Base-by-base conservation (phyloP, 176 grass and related monocot species). In the Avena insularis region DNA sequence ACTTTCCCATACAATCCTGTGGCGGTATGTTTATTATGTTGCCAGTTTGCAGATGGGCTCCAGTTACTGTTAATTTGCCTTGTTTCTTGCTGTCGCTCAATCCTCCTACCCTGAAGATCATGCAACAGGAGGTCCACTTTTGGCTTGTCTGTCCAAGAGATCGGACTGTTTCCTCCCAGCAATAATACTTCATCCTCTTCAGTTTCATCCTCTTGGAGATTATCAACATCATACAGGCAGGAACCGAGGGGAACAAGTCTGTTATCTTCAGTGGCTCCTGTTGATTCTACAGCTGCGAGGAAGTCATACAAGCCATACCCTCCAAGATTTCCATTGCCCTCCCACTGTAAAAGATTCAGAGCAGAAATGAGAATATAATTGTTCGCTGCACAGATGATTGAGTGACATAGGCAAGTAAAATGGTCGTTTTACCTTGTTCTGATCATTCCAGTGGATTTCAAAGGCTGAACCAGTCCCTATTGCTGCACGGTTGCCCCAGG, bases 391-490 rank as follows among this genome's bases (percentile, higher is more conserved):
- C 55, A 87, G 6, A 83, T 72, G 49, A 6, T 43, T 7, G 6
- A 62, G 55, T 53, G 17, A 73, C 8, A 75, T 74, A 56, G 4
- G 71, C 49, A 73, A 5, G 87, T 54, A 12, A 78, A 89, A 80
- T 89, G 45, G 25, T 58, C 0, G 13, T 14, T 21, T 1, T 79
- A 86, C 87, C 70, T 59, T 17, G 65, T 78, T 89, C 15, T 84
- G 43, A 68, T 92, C 49, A 9, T 95, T 85, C 90, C 90, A 95
- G 68, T 79, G 55, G 82, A 95, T 95, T 83, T 88, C 40, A n/a
- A 95, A 92, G 77, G 86, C 48, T 81, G 90, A 92, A 67, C 86
- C 86, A 73, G 88, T 92, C 40, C 90, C 88, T 36, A 92, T 86
- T 63, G 83, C 75, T 49, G 82, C 49, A 19, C 66, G 80, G 60